A percentile compares a stretch with the other conserved stretches of the same genome.
Conservation (phyloP, 2,329 filamentous ascomycete genomes). For the Trichoderma cornu-damae region DNA sequence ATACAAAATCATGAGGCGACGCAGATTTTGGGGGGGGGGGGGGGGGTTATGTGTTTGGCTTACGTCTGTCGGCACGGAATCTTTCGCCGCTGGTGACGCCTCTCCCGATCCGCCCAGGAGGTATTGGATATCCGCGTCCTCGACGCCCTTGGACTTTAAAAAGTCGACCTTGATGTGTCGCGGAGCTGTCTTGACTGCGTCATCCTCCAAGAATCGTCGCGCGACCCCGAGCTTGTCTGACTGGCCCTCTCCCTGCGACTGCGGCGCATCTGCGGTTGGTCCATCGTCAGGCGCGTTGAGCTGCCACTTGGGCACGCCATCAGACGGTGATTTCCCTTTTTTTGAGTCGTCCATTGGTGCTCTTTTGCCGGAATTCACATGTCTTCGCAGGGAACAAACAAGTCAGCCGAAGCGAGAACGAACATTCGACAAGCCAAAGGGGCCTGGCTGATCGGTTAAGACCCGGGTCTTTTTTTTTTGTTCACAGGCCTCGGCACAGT, state of each 20-base stretch:
- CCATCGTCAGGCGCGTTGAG: constrained; percentile 21
- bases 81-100: not conserved
- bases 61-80: constrained; percentile 4
- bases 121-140: constrained; percentile 59
- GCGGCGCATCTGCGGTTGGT: constrained; percentile 19
- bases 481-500: constrained; percentile 19
- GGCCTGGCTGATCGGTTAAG: constrained; percentile 12
- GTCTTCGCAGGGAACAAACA: not conserved
- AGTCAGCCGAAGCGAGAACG: constrained; percentile 7
- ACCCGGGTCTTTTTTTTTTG: constrained; percentile 19
- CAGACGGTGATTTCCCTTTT: constrained; percentile 25
- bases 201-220: constrained; percentile 68
- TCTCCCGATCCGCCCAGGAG: constrained; percentile 45
- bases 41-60: not conserved
- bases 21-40: too few species aligned
- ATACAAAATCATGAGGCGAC: too few species aligned
- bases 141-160: constrained; percentile 70
- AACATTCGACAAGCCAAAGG: not conserved
- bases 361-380: constrained; percentile 4
- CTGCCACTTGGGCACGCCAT: constrained; percentile 33
- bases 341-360: constrained; percentile 33
- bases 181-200: constrained; percentile 62
- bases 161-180: constrained; percentile 71
- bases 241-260: constrained; percentile 20
- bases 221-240: constrained; percentile 55